phyloP scores from a whole-genome alignment of 164 flowering plant genomes.

The Vitis labrusca region DNA sequence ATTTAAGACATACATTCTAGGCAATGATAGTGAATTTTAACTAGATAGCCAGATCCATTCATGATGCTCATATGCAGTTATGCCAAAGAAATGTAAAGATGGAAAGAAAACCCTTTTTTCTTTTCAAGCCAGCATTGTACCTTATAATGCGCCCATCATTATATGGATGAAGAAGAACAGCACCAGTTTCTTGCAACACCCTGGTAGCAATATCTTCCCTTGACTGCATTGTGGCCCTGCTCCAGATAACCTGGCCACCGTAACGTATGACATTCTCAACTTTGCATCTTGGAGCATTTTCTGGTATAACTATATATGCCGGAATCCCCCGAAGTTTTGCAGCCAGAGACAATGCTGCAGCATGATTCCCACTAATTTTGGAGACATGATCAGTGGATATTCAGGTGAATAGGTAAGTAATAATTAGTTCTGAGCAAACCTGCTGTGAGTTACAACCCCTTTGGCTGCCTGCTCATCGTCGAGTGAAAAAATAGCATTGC shows the following conservation, averaged over 20 bases:
- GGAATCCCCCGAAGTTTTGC: conserved; percentile 80
- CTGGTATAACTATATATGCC: conserved; percentile 80
- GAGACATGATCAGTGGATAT: conserved; percentile 14
- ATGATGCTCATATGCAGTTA: no score
- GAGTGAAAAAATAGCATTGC: conserved; percentile 87
- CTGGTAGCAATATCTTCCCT: conserved; percentile 58
- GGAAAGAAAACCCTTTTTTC: no score
- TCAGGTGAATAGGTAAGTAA: background rate
- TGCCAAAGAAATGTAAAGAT: no score
- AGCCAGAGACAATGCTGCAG: conserved; percentile 91
- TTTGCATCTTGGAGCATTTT: conserved; percentile 87
- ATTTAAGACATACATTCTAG: no score
- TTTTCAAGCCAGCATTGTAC: conserved; percentile 25
- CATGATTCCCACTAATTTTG: conserved; percentile 82
- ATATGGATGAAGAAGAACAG: conserved; percentile 77
- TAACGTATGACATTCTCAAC: conserved; percentile 86
- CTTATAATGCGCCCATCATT: conserved; percentile 79
- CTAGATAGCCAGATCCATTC: no score
- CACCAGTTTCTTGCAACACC: conserved; percentile 78
- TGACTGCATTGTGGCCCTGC: conserved; percentile 69
- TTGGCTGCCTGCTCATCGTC: conserved; percentile 62
- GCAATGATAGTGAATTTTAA: no score
- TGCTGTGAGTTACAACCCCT: conserved; percentile 97
- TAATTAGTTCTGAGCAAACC: conserved; percentile 39
- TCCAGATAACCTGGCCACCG: conserved; percentile 77